These are phyloP conservation scores for Wallacemonas sp. DNA, from an alignment of 208 protist genomes.

Conservation along the genomic window DNA sequence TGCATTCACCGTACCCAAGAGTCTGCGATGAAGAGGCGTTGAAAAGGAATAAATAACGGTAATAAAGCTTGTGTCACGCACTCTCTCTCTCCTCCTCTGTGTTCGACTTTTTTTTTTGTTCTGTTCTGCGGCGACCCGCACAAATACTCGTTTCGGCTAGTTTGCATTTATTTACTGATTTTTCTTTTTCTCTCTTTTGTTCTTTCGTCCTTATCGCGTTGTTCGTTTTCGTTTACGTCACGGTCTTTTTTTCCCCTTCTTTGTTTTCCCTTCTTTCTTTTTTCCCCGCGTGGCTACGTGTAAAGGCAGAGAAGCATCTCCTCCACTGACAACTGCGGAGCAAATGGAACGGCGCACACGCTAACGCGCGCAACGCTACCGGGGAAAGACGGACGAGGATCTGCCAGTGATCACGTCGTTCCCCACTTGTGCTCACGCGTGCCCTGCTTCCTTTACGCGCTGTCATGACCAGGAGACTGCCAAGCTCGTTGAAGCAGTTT, in stretches of 20 bases:
- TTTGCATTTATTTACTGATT: not conserved
- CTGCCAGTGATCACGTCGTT: no score
- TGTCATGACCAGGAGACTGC: no score
- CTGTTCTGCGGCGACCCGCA: not conserved
- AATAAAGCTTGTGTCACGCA: not conserved
- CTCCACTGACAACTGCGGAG: not conserved
- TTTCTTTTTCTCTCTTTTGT: not conserved
- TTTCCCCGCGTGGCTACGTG: not conserved
- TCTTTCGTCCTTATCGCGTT: slow-evolving; percentile 6
- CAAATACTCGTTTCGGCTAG: not conserved
- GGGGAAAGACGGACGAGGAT: no score
- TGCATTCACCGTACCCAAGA: not conserved
- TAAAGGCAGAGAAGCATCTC: no score
- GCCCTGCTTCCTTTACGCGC: no score
- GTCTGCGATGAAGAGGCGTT: not conserved
- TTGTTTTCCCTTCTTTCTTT: slow-evolving; percentile 16
- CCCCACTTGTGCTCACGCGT: no score
- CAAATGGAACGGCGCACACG: no score
- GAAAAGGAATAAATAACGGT: no score
- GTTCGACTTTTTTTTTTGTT: not conserved
- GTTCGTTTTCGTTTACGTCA: slow-evolving; percentile 6
- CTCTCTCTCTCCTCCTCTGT: not conserved
- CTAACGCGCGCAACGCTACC: no score
- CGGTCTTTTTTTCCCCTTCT: not conserved
- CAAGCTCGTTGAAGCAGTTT: no score